Percentiles rank a stretch among this genome's conserved stretches.
These are phyloP conservation scores for Eryngium alpinum DNA, from an alignment of 140 eudicot genomes.

Conservation along the genomic window DNA sequence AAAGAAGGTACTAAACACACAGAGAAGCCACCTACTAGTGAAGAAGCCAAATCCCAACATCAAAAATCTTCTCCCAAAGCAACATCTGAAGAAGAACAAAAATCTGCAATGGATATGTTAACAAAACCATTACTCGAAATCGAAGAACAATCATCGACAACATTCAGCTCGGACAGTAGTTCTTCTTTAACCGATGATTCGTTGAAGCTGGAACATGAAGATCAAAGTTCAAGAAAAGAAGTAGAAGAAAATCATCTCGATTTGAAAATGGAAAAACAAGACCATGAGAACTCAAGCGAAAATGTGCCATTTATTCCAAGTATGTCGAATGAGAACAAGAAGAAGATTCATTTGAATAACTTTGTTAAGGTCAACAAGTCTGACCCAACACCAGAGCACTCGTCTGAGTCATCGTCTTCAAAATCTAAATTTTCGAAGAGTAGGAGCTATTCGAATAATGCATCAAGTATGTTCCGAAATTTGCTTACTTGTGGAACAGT, in stretches of 20 bases:
- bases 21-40: slow-evolving; percentile 16
- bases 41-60: slow-evolving; percentile 16
- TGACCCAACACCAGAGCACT: slow-evolving; percentile 10
- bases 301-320: slow-evolving; percentile 17
- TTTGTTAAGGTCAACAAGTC: slow-evolving; percentile 1
- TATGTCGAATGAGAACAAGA: slow-evolving; percentile 19
- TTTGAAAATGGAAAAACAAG: neutral
- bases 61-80: slow-evolving; percentile 17
- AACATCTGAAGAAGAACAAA: slow-evolving; percentile 23
- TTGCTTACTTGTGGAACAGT: slow-evolving; percentile 56
- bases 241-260: neutral
- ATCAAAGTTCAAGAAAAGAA: slow-evolving; percentile 2
- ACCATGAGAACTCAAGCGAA: slow-evolving; percentile 21
- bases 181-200: slow-evolving; percentile 46
- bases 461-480: slow-evolving; percentile 34
- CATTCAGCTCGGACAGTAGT: slow-evolving; percentile 42
- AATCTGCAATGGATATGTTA: slow-evolving; percentile 28
- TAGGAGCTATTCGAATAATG: slow-evolving; percentile 28
- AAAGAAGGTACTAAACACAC: slow-evolving; percentile 21
- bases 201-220: slow-evolving; percentile 31
- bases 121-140: slow-evolving; percentile 38
- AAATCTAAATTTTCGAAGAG: slow-evolving; percentile 31
- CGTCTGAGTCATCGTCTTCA: neutral
- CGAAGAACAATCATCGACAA: slow-evolving; percentile 40
- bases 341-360: slow-evolving; percentile 19